These are phyloP conservation scores for Afroboletus lepidellus DNA, from an alignment of 1,284 basidiomycete species.

Conservation along the genomic window DNA sequence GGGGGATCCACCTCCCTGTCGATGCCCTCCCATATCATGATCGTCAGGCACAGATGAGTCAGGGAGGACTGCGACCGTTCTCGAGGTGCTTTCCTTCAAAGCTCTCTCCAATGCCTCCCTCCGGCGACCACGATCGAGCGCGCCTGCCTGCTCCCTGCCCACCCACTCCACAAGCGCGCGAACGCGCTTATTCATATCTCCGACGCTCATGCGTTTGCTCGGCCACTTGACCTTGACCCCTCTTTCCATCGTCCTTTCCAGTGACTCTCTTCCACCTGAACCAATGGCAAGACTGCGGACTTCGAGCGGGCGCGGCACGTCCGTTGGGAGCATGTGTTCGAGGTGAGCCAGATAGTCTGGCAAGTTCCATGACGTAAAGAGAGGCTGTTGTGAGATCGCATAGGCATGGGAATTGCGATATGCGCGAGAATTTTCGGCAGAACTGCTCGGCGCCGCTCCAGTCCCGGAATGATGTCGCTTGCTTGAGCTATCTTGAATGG, in stretches of 20 bases:
- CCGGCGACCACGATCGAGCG: slow-evolving; percentile 69
- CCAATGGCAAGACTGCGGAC: slow-evolving; percentile 54
- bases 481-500: slow-evolving; percentile 44
- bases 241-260: slow-evolving; percentile 70
- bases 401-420: slow-evolving; percentile 76
- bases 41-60: slow-evolving; percentile 14
- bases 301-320: slow-evolving; percentile 72
- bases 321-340: slow-evolving; percentile 78
- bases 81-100: slow-evolving; percentile 38
- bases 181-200: slow-evolving; percentile 96
- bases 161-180: slow-evolving; percentile 92
- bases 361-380: slow-evolving; percentile 83
- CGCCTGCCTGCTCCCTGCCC: slow-evolving; percentile 77
- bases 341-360: slow-evolving; percentile 94
- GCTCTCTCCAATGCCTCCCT: slow-evolving; percentile 62
- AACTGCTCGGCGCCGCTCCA: slow-evolving; percentile 19
- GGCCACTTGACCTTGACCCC: slow-evolving; percentile 95
- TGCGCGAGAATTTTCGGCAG: slow-evolving; percentile 45
- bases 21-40: slow-evolving; percentile 16
- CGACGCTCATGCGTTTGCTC: slow-evolving; percentile 88
- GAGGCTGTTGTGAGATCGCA: slow-evolving; percentile 69
- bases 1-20: slow-evolving; percentile 21
- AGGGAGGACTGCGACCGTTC: slow-evolving; percentile 6
- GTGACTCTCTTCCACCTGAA: slow-evolving; percentile 39
- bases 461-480: slow-evolving; percentile 45